Conservation (phyloP, 371 early-diverging fungal genomes). For the Chytridium lagenaria region DNA sequence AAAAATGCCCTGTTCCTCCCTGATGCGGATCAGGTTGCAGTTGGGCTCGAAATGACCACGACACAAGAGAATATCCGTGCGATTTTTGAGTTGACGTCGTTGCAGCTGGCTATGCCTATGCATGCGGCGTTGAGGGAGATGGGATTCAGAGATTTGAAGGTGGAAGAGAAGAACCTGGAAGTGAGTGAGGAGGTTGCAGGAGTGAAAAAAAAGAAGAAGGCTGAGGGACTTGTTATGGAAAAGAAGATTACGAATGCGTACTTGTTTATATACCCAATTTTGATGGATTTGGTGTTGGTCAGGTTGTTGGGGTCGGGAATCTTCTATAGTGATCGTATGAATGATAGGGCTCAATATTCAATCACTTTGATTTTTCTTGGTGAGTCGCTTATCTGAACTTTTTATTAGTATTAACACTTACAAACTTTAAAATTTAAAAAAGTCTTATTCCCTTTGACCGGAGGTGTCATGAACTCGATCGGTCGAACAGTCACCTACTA, state of each 20-base stretch:
- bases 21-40: conserved; percentile 48
- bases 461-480: conserved; percentile 47
- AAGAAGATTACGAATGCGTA: conserved; percentile 40
- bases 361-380: conserved; percentile 29
- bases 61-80: conserved; percentile 37
- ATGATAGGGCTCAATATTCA: conserved; percentile 7
- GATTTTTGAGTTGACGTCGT: conserved; percentile 33
- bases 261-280: conserved; percentile 45
- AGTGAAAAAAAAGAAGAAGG: conserved; percentile 15
- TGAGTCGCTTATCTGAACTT: conserved; percentile 6
- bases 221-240: conserved; percentile 20
- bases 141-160: conserved; percentile 9
- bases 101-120: conserved; percentile 30
- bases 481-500: conserved; percentile 45
- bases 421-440: background rate
- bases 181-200: conserved; percentile 1
- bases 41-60: conserved; percentile 45
- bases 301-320: conserved; percentile 38
- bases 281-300: conserved; percentile 40
- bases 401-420: background rate
- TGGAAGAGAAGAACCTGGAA: conserved; percentile 3
- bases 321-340: conserved; percentile 36
- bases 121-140: conserved; percentile 23
- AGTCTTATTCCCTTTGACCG: conserved; percentile 45
- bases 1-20: conserved; percentile 40